Evolutionary conservation across 805 yeast species (phyloP).

Genomic region (Lachancea nothofagi): DNA sequence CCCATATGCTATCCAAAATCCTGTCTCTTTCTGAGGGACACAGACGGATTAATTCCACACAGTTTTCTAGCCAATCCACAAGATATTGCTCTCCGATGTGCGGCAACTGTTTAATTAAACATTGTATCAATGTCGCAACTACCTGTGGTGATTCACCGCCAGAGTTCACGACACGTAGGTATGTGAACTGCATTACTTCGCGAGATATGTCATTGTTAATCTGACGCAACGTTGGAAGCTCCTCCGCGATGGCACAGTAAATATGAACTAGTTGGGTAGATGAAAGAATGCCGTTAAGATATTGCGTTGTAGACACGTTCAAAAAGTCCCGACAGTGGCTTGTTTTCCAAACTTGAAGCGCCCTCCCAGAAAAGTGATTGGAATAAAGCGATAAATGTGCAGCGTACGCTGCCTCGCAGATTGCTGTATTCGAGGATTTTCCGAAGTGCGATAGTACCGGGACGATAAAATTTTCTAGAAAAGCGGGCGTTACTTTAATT

Average conservation of each 20-base stretch:
- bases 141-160: slow-evolving; percentile 8
- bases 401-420: slow-evolving; percentile 25
- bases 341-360: slow-evolving; percentile 17
- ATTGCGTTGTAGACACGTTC: slow-evolving; percentile 17
- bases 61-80: slow-evolving; percentile 25
- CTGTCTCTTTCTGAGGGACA: slow-evolving; percentile 10
- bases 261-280: slow-evolving; percentile 21
- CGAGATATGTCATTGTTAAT: slow-evolving; percentile 18
- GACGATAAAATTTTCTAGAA: slow-evolving; percentile 10
- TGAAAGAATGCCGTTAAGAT: slow-evolving; percentile 11
- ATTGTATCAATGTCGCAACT: slow-evolving; percentile 16
- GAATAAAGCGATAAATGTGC: slow-evolving; percentile 18
- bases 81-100: slow-evolving; percentile 12
- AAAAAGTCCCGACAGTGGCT: slow-evolving; percentile 15
- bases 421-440: slow-evolving; percentile 9
- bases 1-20: slow-evolving; percentile 21
- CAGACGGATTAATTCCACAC: slow-evolving; percentile 14
- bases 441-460: slow-evolving; percentile 14
- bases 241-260: slow-evolving; percentile 15
- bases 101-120: slow-evolving; percentile 22
- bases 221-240: slow-evolving; percentile 10
- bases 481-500: not conserved
- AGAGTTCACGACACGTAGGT: slow-evolving; percentile 16
- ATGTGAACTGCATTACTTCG: slow-evolving; percentile 20
- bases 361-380: slow-evolving; percentile 5